A percentile compares a stretch with the other conserved stretches of the same genome.
Conservation (phyloP, 73 alveolate genomes). For the Tetrahymena borealis region DNA sequence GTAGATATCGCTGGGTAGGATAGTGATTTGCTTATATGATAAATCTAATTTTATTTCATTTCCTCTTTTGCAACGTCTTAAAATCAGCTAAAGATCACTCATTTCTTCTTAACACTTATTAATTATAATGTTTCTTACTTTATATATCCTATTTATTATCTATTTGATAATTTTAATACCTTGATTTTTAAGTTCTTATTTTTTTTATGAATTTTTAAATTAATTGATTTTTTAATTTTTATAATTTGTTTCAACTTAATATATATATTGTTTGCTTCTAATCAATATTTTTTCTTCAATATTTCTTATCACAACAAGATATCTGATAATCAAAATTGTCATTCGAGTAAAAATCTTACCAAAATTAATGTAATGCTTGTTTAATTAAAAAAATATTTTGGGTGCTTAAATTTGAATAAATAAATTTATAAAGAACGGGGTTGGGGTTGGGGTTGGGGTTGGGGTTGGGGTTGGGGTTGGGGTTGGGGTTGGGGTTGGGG, state of each 20-base stretch:
- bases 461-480: no score
- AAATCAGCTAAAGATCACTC: slow-evolving; percentile 72
- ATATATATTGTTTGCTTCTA: no score
- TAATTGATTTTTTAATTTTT: no score
- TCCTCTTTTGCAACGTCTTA: slow-evolving; percentile 78
- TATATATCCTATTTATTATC: background rate
- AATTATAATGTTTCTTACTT: background rate
- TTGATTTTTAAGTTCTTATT: no score
- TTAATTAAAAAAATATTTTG: background rate
- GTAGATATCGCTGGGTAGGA: slow-evolving; percentile 63
- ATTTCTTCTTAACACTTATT: slow-evolving; percentile 7
- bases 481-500: no score
- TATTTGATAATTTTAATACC: background rate
- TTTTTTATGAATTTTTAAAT: no score
- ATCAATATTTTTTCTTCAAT: no score
- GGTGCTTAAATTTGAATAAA: background rate
- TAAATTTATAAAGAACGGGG: background rate
- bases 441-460: background rate
- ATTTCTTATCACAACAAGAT: no score
- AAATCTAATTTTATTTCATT: slow-evolving; percentile 54
- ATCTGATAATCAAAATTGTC: no score
- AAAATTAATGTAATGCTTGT: background rate
- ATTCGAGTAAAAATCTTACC: background rate
- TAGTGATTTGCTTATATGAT: slow-evolving; percentile 57
- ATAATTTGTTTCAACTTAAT: no score